phyloP scores from a whole-genome alignment of 257 asterid genomes.

The Oldenlandia corymbosa region DNA sequence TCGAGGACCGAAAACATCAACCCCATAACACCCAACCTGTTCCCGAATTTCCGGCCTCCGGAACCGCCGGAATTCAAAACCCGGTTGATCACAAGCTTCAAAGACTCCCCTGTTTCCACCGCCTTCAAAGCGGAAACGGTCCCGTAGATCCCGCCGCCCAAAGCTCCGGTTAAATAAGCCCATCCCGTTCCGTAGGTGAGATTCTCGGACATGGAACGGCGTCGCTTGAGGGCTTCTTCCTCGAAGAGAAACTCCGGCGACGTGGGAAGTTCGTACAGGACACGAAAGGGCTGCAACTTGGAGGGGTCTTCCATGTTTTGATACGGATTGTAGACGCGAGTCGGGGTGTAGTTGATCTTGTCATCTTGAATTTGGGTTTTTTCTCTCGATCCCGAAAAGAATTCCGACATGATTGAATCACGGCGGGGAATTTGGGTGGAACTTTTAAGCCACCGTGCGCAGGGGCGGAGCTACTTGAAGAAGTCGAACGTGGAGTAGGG shows the following conservation, averaged over 20 bases:
- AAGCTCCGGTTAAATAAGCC: constrained; percentile 10
- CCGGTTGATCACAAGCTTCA: constrained; percentile 12
- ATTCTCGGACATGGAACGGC: constrained; percentile 9
- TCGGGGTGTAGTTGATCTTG: neutral
- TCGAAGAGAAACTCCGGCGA: constrained; percentile 22
- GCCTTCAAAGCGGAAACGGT: constrained; percentile 1
- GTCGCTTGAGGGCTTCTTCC: constrained; percentile 15
- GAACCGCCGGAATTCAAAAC: constrained; percentile 14
- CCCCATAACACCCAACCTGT: constrained; percentile 10
- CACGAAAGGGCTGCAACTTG: neutral
- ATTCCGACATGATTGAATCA: constrained; percentile 1
- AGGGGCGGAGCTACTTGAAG: too few species aligned
- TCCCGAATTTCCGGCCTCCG: constrained; percentile 9
- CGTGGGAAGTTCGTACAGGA: constrained; percentile 14
- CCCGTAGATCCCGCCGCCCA: constrained; percentile 9
- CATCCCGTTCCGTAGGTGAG: constrained; percentile 11
- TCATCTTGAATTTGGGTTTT: neutral
- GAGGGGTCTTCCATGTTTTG: neutral
- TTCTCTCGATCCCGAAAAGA: neutral
- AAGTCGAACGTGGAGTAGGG: too few species aligned
- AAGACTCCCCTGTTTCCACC: constrained; percentile 11
- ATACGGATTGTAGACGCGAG: constrained; percentile 17
- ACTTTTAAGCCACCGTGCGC: too few species aligned
- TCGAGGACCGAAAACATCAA: constrained; percentile 17
- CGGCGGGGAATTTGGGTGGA: neutral